Percentiles rank a stretch among this genome's conserved stretches.
These are phyloP conservation scores for Phytophthora tubulina DNA, from an alignment of 352 stramenopile genomes.

Conservation along the genomic window DNA sequence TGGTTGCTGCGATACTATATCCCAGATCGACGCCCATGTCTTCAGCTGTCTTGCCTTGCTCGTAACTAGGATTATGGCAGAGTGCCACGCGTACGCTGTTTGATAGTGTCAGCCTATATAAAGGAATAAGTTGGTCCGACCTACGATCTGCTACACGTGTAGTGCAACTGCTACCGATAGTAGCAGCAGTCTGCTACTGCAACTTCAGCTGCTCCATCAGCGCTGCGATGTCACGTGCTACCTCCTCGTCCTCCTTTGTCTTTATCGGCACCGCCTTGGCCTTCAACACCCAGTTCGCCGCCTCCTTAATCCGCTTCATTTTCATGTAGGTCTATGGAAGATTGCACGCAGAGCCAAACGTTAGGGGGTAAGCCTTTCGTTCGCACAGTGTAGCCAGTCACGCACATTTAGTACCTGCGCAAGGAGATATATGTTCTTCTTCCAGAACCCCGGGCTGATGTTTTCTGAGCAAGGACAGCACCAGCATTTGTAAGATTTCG, in stretches of 20 bases:
- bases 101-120: slow-evolving; percentile 8
- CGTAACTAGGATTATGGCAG: slow-evolving; percentile 13
- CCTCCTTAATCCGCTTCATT: slow-evolving; percentile 62
- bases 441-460: slow-evolving; percentile 78
- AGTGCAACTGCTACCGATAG: too few relatives aligned
- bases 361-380: background rate
- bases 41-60: slow-evolving; percentile 4
- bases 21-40: slow-evolving; percentile 35
- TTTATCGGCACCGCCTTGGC: slow-evolving; percentile 59
- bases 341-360: background rate
- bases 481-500: slow-evolving; percentile 2
- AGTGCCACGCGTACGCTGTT: slow-evolving; percentile 1
- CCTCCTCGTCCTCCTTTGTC: slow-evolving; percentile 69
- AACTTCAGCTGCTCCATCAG: slow-evolving; percentile 63
- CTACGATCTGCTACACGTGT: background rate
- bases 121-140: slow-evolving; percentile 27
- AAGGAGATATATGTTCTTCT: slow-evolving; percentile 79
- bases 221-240: slow-evolving; percentile 50
- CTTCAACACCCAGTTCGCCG: slow-evolving; percentile 59
- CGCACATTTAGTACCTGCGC: slow-evolving; percentile 44
- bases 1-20: slow-evolving; percentile 15
- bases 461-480: slow-evolving; percentile 47
- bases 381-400: background rate
- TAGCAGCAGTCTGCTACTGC: background rate
- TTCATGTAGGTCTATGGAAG: slow-evolving; percentile 66